These are phyloP conservation scores for Mucor racemosus DNA, from an alignment of 371 early-diverging fungal species.

Conservation along the genomic window DNA sequence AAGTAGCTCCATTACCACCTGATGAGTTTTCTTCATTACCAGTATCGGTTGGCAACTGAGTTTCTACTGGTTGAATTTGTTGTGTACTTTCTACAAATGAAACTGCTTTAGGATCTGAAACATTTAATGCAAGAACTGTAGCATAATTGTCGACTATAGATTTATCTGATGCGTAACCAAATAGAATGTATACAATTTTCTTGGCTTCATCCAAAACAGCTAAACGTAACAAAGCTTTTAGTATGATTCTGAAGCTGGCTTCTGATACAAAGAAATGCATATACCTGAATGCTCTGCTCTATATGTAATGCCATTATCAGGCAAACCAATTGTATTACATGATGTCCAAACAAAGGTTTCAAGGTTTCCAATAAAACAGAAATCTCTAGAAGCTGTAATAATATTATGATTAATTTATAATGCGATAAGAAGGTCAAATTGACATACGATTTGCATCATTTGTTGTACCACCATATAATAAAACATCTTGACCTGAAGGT, in stretches of 20 bases:
- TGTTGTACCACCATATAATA: background rate
- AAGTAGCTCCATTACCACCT: background rate
- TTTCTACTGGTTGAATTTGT: background rate
- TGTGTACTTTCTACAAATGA: background rate
- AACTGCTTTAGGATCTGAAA: background rate
- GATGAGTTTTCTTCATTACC: background rate
- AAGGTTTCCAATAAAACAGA: background rate
- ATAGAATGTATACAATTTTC: background rate
- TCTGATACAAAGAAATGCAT: background rate
- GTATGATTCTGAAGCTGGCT: background rate
- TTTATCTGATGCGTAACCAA: background rate
- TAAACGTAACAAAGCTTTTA: too few relatives aligned
- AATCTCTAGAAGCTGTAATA: background rate
- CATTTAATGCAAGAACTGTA: background rate
- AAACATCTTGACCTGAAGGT: background rate
- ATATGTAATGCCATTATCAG: background rate
- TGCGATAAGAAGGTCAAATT: background rate
- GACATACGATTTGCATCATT: background rate
- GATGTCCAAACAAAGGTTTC: conserved; percentile 2
- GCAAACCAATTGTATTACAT: background rate
- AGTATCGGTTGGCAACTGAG: too few relatives aligned
- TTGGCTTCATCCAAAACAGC: background rate
- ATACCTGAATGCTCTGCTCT: conserved; percentile 1
- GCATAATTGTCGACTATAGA: background rate
- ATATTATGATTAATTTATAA: background rate